These are phyloP conservation scores for Nyctanthes arbortristis DNA, from an alignment of 257 asterid species.

Conservation along the genomic window DNA sequence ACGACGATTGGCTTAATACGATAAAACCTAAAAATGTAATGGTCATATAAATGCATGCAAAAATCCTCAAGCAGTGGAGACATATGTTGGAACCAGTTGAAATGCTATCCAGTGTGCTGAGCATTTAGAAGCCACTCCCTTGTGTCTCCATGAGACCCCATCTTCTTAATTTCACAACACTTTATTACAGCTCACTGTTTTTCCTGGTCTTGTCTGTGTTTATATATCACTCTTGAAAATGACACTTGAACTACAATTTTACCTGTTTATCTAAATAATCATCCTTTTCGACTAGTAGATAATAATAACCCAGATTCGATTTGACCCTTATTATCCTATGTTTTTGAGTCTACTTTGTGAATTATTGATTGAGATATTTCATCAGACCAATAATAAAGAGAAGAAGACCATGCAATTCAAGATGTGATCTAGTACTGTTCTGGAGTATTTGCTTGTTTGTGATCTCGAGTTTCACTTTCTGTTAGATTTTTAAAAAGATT, in stretches of 20 bases:
- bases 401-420: neutral
- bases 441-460: constrained; percentile 18
- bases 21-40: constrained; percentile 1
- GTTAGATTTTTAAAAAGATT: neutral
- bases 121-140: constrained; percentile 36
- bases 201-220: constrained; percentile 30
- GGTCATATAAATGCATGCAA: constrained; percentile 25
- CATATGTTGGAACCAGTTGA: constrained; percentile 21
- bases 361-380: constrained; percentile 2
- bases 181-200: constrained; percentile 27
- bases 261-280: neutral
- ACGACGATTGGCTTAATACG: neutral
- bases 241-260: neutral
- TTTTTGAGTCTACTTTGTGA: no score
- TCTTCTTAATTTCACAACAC: constrained; percentile 34
- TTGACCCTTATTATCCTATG: no score
- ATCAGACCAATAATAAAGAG: neutral
- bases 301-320: constrained; percentile 9
- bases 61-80: constrained; percentile 17
- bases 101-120: constrained; percentile 23
- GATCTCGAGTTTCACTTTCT: constrained; percentile 1
- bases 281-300: neutral
- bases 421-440: neutral
- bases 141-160: constrained; percentile 45
- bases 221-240: neutral